A percentile compares a stretch with the other conserved stretches of the same genome.
Evolutionary conservation across 108 stramenopile species (phyloP).

Genomic region (Mediolabrus comicus): DNA sequence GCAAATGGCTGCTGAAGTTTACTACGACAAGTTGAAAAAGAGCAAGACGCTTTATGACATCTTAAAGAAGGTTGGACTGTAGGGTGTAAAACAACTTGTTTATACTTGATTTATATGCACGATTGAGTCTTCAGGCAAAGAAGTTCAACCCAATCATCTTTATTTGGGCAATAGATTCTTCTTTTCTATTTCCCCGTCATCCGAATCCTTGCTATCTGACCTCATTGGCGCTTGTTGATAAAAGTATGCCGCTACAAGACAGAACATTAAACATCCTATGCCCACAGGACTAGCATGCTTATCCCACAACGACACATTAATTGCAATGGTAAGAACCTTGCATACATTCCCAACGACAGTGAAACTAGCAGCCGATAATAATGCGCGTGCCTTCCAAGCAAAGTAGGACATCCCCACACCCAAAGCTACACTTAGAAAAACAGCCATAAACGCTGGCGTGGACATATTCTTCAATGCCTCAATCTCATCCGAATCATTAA

Average conservation of each 20-base stretch:
- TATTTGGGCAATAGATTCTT: constrained; percentile 35
- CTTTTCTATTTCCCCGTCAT: constrained; percentile 20
- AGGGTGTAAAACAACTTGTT: background rate
- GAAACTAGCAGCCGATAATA: constrained; percentile 62
- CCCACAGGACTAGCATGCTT: constrained; percentile 61
- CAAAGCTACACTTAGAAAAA: constrained; percentile 48
- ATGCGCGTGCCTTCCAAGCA: constrained; percentile 59
- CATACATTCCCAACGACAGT: constrained; percentile 70
- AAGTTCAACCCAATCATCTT: background rate
- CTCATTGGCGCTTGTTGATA: constrained; percentile 69
- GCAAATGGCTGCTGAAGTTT: constrained; percentile 60
- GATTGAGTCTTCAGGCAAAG: too few species aligned
- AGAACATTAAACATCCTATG: constrained; percentile 49
- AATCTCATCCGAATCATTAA: constrained; percentile 36
- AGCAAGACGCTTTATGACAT: constrained; percentile 30
- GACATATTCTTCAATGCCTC: constrained; percentile 37
- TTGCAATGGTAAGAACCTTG: constrained; percentile 56
- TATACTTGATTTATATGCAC: too few species aligned
- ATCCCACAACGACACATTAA: constrained; percentile 63
- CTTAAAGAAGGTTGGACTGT: constrained; percentile 55
- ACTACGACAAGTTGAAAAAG: constrained; percentile 52
- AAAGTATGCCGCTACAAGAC: constrained; percentile 55
- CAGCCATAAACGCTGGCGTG: constrained; percentile 33
- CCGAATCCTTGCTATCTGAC: constrained; percentile 30
- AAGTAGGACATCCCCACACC: constrained; percentile 68